phyloP scores from a whole-genome alignment of 2,329 filamentous ascomycete species.

The Trichoderma aggressivum region DNA sequence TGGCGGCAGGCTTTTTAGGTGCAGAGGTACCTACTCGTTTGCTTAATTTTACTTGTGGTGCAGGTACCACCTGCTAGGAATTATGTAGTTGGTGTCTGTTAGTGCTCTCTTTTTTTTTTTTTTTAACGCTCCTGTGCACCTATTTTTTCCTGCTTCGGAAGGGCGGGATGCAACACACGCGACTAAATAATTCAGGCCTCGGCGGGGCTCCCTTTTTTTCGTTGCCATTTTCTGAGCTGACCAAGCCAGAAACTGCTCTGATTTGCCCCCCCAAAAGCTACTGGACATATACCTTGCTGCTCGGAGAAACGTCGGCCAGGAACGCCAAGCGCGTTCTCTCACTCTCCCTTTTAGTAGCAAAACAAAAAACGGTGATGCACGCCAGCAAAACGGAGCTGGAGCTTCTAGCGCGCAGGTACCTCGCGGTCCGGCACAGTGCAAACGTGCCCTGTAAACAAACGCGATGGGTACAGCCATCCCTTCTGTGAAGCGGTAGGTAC shows the following conservation, averaged over 20 bases:
- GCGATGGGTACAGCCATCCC: background rate
- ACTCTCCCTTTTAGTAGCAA: background rate
- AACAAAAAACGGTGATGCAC: background rate
- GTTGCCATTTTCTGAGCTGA: background rate
- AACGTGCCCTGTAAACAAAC: background rate
- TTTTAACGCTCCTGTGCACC: background rate
- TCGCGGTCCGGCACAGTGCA: background rate
- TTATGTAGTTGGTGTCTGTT: background rate
- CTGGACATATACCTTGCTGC: no score
- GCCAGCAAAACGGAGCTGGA: background rate
- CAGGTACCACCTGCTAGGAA: constrained; percentile 8
- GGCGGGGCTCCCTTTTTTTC: background rate
- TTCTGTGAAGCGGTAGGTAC: background rate
- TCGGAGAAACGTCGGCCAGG: background rate
- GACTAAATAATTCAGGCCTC: background rate
- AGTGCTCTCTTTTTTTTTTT: background rate
- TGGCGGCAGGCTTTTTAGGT: background rate
- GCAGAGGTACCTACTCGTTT: constrained; percentile 16
- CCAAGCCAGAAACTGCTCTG: background rate
- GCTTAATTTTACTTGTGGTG: background rate
- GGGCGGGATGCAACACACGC: background rate
- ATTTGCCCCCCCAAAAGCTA: background rate
- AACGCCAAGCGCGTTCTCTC: background rate
- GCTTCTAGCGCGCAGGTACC: background rate
- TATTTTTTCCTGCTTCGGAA: constrained; percentile 4